phyloP scores from a whole-genome alignment of 139 green algal genomes.

The Volvox reticuliferus region DNA sequence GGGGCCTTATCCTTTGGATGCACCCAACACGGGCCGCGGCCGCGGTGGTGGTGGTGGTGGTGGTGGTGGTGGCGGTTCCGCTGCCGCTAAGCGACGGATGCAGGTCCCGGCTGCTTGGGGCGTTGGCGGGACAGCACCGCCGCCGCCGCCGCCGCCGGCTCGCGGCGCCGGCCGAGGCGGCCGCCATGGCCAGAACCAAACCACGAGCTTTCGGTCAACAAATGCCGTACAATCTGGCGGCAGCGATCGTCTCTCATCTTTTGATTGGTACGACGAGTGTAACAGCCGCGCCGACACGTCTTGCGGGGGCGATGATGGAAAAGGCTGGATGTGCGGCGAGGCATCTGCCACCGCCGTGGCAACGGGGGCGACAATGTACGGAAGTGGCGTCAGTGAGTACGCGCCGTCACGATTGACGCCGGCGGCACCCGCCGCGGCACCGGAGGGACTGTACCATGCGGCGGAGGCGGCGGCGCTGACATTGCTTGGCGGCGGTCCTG shows the following conservation, averaged over 20 bases:
- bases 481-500: not conserved
- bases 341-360: not conserved
- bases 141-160: not conserved
- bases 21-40: too few relatives aligned
- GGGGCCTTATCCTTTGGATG: not conserved
- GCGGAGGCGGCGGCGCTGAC: not conserved
- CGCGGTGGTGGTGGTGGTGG: not conserved
- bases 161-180: not conserved
- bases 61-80: not conserved
- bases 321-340: not conserved
- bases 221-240: not conserved
- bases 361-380: not conserved
- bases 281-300: not conserved
- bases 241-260: not conserved
- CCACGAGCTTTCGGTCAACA: not conserved
- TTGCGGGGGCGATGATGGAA: not conserved
- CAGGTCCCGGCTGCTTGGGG: not conserved
- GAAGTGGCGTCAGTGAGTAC: not conserved
- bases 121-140: not conserved
- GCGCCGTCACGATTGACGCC: not conserved
- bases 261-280: slow-evolving; percentile 44
- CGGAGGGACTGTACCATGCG: not conserved
- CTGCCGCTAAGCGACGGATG: not conserved
- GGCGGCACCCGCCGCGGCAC: not conserved
- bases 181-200: not conserved